Evolutionary conservation across 2,329 filamentous ascomycete species (phyloP).

Genomic region (Xylariaceae sp.): DNA sequence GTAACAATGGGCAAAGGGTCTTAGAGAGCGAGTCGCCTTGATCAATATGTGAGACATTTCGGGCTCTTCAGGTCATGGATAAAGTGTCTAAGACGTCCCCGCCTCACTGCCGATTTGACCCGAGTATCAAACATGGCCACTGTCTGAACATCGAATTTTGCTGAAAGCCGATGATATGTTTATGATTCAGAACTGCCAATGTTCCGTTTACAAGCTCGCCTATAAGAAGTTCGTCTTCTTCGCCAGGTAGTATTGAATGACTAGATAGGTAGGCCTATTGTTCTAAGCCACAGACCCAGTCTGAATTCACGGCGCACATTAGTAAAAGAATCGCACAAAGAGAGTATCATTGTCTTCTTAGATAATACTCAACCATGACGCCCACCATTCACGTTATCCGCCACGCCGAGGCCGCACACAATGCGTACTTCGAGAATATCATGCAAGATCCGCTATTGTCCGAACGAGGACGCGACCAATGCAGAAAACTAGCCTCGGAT

Average conservation of each 20-base stretch:
- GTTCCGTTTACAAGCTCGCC: neutral
- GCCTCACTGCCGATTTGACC: too few species aligned
- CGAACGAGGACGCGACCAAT: neutral
- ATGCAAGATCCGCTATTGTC: constrained; percentile 2
- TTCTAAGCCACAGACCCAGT: neutral
- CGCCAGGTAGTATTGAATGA: too few species aligned
- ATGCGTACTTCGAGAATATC: neutral
- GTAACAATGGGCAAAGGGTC: too few species aligned
- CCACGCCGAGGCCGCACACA: constrained; percentile 1
- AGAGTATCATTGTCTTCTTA: neutral
- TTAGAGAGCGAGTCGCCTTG: too few species aligned
- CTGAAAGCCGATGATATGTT: too few species aligned
- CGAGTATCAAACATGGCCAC: too few species aligned
- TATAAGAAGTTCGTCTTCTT: neutral
- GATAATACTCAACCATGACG: constrained; percentile 1
- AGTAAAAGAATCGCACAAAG: neutral
- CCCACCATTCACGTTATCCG: constrained; percentile 8
- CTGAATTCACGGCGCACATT: neutral
- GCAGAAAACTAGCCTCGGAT: neutral
- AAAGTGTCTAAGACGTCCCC: too few species aligned
- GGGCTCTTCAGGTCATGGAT: too few species aligned
- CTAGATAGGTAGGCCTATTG: neutral
- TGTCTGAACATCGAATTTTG: too few species aligned
- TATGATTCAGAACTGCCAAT: neutral
- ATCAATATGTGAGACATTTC: too few species aligned